These are phyloP conservation scores for Jatropha curcas DNA, from an alignment of 345 rosid species.

Conservation along the genomic window DNA sequence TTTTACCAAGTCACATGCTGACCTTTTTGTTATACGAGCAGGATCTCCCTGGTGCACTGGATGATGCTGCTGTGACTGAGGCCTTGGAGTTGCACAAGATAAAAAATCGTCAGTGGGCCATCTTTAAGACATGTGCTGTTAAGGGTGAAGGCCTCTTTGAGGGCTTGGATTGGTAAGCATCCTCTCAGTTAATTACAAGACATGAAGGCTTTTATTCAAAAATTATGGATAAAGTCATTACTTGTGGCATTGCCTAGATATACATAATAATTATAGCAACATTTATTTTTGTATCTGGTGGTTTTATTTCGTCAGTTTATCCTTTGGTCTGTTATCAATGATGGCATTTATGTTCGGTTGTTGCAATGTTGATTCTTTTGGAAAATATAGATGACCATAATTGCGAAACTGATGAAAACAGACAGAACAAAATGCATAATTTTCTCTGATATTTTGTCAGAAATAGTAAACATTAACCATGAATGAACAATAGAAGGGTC, in stretches of 20 bases:
- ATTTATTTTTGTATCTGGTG: neutral
- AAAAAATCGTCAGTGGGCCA: constrained; percentile 32
- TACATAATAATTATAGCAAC: neutral
- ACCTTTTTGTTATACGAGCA: constrained; percentile 6
- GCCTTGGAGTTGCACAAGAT: constrained; percentile 32
- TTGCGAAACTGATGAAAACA: neutral
- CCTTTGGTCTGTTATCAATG: neutral
- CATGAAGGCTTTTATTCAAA: neutral
- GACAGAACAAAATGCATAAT: neutral
- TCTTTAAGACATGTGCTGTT: constrained; percentile 29
- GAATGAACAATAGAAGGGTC: neutral
- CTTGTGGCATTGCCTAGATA: neutral
- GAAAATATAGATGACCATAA: too few relatives aligned
- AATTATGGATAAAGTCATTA: neutral
- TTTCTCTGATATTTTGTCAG: neutral
- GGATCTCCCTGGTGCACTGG: constrained; percentile 28
- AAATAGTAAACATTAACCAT: neutral
- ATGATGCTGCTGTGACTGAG: constrained; percentile 29
- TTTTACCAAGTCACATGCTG: neutral
- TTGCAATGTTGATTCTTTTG: neutral
- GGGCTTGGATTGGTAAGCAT: constrained; percentile 33
- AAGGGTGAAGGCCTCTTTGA: constrained; percentile 34
- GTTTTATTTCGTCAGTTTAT: neutral
- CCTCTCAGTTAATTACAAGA: neutral
- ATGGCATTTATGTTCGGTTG: neutral